A percentile compares a stretch with the other conserved stretches of the same genome.
Evolutionary conservation across 257 asterid genomes (phyloP).

Genomic region (Mentha longifolia): DNA sequence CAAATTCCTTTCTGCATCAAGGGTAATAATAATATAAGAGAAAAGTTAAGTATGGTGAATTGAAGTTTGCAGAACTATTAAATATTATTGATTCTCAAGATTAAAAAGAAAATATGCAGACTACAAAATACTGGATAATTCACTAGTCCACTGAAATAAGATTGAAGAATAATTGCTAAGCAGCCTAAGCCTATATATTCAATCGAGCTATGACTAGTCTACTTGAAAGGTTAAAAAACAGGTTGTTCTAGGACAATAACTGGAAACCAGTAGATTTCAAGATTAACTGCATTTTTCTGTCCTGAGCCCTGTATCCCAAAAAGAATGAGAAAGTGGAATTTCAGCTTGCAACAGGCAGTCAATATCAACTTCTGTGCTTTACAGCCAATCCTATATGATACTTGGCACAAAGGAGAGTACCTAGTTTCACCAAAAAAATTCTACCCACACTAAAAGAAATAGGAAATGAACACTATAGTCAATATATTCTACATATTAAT

Average conservation of each 20-base stretch:
- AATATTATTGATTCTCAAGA: background rate
- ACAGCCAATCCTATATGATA: background rate
- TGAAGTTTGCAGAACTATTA: background rate
- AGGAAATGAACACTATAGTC: background rate
- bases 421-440: background rate
- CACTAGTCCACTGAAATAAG: background rate
- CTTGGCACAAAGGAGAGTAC: too few relatives aligned
- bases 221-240: too few relatives aligned
- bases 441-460: conserved; percentile 2
- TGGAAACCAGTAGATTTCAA: too few relatives aligned
- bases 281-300: too few relatives aligned
- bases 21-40: background rate
- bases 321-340: background rate
- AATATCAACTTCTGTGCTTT: background rate
- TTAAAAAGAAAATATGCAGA: background rate
- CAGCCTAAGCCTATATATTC: too few relatives aligned
- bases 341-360: background rate
- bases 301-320: too few relatives aligned
- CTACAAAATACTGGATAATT: background rate
- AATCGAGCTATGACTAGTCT: too few relatives aligned
- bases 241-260: too few relatives aligned
- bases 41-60: conserved; percentile 16
- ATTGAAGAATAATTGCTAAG: background rate
- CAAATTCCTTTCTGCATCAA: conserved; percentile 69
- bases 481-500: background rate